Evolutionary conservation across 2,329 filamentous ascomycete species (phyloP).

Genomic region (Kalmusia sp.): DNA sequence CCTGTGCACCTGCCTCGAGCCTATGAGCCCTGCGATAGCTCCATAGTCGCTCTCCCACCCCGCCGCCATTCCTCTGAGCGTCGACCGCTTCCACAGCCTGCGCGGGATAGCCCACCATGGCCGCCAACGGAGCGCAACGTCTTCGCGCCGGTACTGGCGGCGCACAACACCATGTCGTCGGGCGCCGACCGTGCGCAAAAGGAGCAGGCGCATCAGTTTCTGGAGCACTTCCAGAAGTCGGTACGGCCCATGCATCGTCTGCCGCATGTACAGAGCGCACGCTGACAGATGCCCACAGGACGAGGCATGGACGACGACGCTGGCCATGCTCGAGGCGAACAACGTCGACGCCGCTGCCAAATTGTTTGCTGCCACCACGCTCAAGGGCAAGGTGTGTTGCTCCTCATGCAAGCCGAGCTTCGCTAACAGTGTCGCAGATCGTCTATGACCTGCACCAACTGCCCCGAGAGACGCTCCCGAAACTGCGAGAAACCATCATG

Average conservation of each 20-base stretch:
- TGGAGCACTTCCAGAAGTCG: conserved; percentile 98
- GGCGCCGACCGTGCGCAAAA: conserved; percentile 83
- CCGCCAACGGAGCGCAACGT: conserved; percentile 70
- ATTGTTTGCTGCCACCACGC: conserved; percentile 92
- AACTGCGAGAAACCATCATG: conserved; percentile 84
- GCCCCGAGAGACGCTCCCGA: conserved; percentile 73
- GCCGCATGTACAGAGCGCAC: conserved; percentile 18
- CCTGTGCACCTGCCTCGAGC: conserved; percentile 14
- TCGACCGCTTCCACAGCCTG: conserved; percentile 31
- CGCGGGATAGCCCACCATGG: conserved; percentile 62
- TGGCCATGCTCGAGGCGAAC: conserved; percentile 81
- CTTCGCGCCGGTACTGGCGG: conserved; percentile 85
- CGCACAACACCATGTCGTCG: conserved; percentile 88
- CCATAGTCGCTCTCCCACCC: conserved; percentile 34
- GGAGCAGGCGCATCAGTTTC: conserved; percentile 86
- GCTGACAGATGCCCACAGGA: conserved; percentile 61
- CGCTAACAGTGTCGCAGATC: conserved; percentile 69
- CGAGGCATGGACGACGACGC: conserved; percentile 88
- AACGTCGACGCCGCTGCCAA: conserved; percentile 83
- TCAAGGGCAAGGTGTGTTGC: conserved; percentile 89
- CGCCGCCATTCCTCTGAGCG: conserved; percentile 31
- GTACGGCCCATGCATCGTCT: conserved; percentile 61
- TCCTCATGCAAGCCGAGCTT: neutral
- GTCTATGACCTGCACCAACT: conserved; percentile 95
- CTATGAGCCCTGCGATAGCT: conserved; percentile 32